Conservation (phyloP, 768 basidiomycete genomes). For the Suillus alpinus region DNA sequence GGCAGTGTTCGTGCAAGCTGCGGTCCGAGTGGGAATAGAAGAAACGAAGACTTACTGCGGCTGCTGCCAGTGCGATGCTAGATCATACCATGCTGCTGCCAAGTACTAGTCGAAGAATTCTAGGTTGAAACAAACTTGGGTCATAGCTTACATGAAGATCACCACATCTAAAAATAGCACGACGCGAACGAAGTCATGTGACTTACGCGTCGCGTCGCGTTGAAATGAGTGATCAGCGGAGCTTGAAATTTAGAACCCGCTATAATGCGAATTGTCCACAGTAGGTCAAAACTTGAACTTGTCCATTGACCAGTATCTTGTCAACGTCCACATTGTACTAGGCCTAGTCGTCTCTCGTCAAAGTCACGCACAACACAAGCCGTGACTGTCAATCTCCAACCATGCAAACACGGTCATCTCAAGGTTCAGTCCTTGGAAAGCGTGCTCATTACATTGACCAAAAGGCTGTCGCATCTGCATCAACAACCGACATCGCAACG, state of each 20-base stretch:
- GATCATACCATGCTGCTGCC: not conserved
- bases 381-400: constrained; percentile 4
- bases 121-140: not conserved
- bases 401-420: constrained; percentile 41
- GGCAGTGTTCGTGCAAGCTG: not conserved
- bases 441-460: constrained; percentile 39
- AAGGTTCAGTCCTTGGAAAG: constrained; percentile 52
- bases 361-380: not conserved
- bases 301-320: not conserved
- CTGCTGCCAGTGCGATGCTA: not conserved
- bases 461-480: constrained; percentile 6
- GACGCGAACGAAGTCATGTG: constrained; percentile 14
- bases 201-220: constrained; percentile 17
- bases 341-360: not conserved
- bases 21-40: not conserved
- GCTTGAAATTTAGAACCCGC: constrained; percentile 18
- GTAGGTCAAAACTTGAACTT: constrained; percentile 4
- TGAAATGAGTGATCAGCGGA: constrained; percentile 22
- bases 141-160: not conserved
- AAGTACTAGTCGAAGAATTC: not conserved
- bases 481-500: constrained; percentile 5
- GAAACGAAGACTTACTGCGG: not conserved
- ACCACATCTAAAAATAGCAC: not conserved
- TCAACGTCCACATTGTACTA: not conserved
- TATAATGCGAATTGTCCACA: constrained; percentile 14